Base-by-base conservation (phyloP, 1,139 yeast species). In the Torulaspora pretoriensis region DNA sequence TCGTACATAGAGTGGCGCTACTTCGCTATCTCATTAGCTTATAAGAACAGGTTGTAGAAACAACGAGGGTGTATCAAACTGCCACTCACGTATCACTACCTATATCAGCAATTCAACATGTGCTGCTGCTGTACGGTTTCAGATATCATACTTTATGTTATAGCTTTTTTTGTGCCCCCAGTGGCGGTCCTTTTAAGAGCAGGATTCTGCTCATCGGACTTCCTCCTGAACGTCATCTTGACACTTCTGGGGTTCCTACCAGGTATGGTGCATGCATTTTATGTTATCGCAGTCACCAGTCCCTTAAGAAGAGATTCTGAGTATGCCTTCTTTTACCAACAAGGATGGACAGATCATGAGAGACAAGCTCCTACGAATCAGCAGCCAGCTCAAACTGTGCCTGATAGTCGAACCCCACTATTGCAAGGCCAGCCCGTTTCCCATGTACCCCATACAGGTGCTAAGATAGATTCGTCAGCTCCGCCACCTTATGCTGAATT, bases 181-280 rank as follows among this genome's bases (percentile, higher is more conserved):
- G 51, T 59, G 9, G 67, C 67, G 5, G 68, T 64, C 3, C 36
- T 57, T 10, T 45, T 63, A 12, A 49, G 67, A 35, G 55, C 66
- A 24, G 68, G 68, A 7, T 37, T 54, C 10, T 61, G 52, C 39
- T 63, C 68, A 3, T 48, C 56, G 16, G 68, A 63, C 43, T 50
- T 83, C 52, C 72, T 82, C 66, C 80, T 90, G 57, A 90, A 89
- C 66, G 71, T 88, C 39, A 75, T 87, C 22, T 73, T 90, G 41
- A 84, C 94, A 61, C 56, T 83, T 45, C 70, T 90, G 43, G 96
- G 96, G 2, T 83, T 77, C 64, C 61, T 89, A 45, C 97, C 97
- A 0, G 97, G 96, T n/a, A 69, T 82, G 47, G 59, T 83, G 38
- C 89, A 83, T 60, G 72, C 79, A 43, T 75, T 81, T 65, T 82